Base-by-base conservation (phyloP, 306 rosid species). In the Corylus heterophylla region DNA sequence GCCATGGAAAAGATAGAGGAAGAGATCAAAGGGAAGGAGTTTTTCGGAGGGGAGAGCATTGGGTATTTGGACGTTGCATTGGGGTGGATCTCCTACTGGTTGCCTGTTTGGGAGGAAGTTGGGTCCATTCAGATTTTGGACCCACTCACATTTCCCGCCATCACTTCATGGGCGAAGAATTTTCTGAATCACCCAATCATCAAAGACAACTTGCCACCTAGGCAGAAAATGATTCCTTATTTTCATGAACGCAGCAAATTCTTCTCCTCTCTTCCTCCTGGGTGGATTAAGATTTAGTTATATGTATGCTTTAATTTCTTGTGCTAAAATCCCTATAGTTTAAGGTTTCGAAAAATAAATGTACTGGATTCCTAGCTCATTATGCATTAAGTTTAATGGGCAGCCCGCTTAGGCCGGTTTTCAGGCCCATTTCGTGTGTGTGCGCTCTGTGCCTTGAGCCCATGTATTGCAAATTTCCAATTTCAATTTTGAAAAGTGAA, bases 11-110 rank as follows among this genome's bases (percentile, higher is more conserved):
- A 50, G 69, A 71, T 89, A 31, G 93, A 89, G 82, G 81, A 71
- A 54, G 85, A 79, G 75, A 66, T 83, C 13, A 85, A 83, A 59
- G 86, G 86, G 39, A 85, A 84, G 73, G 81, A 69, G 67, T 85
- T 85, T 73, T 85, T 87, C 62, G 88, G 88, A 79, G 92, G 92
- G 7, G 89, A 81, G 0, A 75, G 66, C 22, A 72, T 89, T 59
- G 93, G 93, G 42, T 89, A 87, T 83, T 69, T 89, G 78, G 90
- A 87, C 12, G 37, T 89, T 62, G 88, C 87, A 59, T 50, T 87
- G 78, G 93, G 90, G 37, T 89, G 93, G 93, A 87, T 87, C 44
- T 74, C 87, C 35, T 76, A 83, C 68, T 81, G 84, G 85, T 76
- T 87, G 59, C 93, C 90, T 14, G 12, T 87, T 75, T 85, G 51